Base-by-base conservation (phyloP, 1,284 basidiomycete species). In the Lignosus rhinocerotis region DNA sequence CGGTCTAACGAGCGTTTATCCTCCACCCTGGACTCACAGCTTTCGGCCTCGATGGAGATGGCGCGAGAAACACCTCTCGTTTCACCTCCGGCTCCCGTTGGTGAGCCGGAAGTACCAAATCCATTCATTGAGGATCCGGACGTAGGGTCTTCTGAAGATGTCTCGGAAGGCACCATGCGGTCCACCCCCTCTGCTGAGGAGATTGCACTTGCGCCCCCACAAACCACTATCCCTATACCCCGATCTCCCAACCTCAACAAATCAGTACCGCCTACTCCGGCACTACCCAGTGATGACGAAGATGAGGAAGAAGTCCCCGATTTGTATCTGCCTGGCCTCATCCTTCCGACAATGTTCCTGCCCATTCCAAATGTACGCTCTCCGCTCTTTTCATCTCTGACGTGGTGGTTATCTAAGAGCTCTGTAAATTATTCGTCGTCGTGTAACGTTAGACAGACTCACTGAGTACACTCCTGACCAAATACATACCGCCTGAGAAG, bases 321-420 rank as follows among this genome's bases (percentile, higher is more conserved):
- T 44, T 66, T 88, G 32, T 86, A 85, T 69, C 73, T 76, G 14
- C 75, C 77, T 14, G 80, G 80, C 38, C 81, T 92, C 36, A 78
- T 84, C 47, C 71, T 82, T 25, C 83, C 89, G 30, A 86, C 85
- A 42, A 88, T 92, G 85, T 93, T 93, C 70, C 76, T 92, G 47
- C 91, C 90, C 11, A 87, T 92, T 39, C 90, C 90, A 50, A 90
- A 90, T 76, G 90, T 92, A 81, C 80, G 78, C 76, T 72, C 75
- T 60, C 75, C 71, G 16, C 62, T 81, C 69, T 75, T 73, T 34
- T 72, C 63, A 69, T 68, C 70, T 52, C 75, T 88, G 46, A 78
- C 79, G 16, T 87, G 83, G 83, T 87, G 82, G 83, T 72, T 86
- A 69, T 78, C 75, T 62, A 79, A 77, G 70, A 72, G 73, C 61